Percentiles rank a stretch among this genome's conserved stretches.
Conservation (phyloP, 768 basidiomycete genomes). For the Lenzites betulinus region DNA sequence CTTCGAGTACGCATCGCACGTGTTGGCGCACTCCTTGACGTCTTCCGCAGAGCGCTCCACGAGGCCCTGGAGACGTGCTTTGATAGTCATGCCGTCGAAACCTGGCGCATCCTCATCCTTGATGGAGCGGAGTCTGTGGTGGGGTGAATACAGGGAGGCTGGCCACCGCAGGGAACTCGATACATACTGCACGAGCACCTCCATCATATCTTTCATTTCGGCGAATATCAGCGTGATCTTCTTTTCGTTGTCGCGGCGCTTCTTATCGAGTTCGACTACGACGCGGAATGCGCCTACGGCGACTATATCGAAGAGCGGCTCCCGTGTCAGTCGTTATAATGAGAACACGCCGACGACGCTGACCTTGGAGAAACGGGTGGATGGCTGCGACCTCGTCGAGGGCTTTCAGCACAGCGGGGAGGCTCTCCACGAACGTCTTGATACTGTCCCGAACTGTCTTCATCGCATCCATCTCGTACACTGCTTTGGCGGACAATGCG, state of each 20-base stretch:
- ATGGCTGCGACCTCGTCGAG: conserved; percentile 32
- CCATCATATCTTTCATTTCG: conserved; percentile 55
- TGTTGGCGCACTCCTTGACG: conserved; percentile 35
- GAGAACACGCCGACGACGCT: neutral
- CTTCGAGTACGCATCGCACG: conserved; percentile 36
- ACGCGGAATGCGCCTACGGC: conserved; percentile 53
- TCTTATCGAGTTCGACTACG: conserved; percentile 49
- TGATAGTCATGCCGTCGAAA: conserved; percentile 36
- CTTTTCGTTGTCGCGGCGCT: conserved; percentile 52
- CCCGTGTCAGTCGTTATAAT: neutral
- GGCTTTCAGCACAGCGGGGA: conserved; percentile 31
- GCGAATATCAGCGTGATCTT: conserved; percentile 48
- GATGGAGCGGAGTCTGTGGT: conserved; percentile 34
- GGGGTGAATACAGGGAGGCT: neutral
- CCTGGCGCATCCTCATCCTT: conserved; percentile 31
- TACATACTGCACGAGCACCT: conserved; percentile 46
- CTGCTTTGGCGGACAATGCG: neutral
- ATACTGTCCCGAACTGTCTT: conserved; percentile 23
- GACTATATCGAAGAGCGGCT: conserved; percentile 31
- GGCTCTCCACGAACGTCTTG: conserved; percentile 25
- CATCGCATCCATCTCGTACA: neutral
- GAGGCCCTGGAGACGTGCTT: conserved; percentile 37
- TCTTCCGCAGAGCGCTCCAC: conserved; percentile 32
- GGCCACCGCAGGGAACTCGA: no score
- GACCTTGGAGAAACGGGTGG: conserved; percentile 33